Base-by-base conservation (phyloP, 2,329 filamentous ascomycete species). In the Talaromyces islandicus region DNA sequence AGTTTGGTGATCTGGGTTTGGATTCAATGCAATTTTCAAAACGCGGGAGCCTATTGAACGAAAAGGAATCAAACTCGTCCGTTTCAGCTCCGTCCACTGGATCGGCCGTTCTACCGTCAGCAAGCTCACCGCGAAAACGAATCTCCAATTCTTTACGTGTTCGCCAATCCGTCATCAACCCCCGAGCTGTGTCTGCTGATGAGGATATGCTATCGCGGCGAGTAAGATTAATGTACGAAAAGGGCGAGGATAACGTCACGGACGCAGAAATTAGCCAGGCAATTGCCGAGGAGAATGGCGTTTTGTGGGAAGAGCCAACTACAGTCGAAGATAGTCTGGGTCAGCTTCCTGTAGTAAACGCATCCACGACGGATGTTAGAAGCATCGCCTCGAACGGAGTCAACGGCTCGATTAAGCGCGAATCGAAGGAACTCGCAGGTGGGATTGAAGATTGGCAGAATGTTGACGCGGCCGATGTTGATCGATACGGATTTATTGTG, bases 361-460 rank as follows among this genome's bases (percentile, higher is more conserved):
- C 64, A 29, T 71, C 70, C 38, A 69, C 63, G 4, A 65, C 67
- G 3, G 68, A 71, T n/a, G 63, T 66, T 11, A 67, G 65, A 35
- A 70, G 63, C n/a, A 65, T 69, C 29, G 65, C 67, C 4, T 72
- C 72, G 24, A 60, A 64, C 30, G 68, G 68, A 21, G 68, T 71
- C 64, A 66, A 68, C 53, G 72, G 69, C 21, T 65, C 71, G 32
- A 78, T 81, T 60, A 72, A 75, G 55, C 77, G 80, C 64, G 81
- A 86, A 63, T 75, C 80, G 11, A 75, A 78, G 55, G 85, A 88
- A 70, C 71, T 83, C 32, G 85, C 85, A 24, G 85, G 85, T 7
- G 85, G 85, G 2, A 80, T 87, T 54, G 85, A 88, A 64, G 85
- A 88, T 65, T 88, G 85, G 85, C 78, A 83, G 62, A 80, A 87